Conservation (phyloP, 345 rosid species). For the Passiflora organensis region DNA sequence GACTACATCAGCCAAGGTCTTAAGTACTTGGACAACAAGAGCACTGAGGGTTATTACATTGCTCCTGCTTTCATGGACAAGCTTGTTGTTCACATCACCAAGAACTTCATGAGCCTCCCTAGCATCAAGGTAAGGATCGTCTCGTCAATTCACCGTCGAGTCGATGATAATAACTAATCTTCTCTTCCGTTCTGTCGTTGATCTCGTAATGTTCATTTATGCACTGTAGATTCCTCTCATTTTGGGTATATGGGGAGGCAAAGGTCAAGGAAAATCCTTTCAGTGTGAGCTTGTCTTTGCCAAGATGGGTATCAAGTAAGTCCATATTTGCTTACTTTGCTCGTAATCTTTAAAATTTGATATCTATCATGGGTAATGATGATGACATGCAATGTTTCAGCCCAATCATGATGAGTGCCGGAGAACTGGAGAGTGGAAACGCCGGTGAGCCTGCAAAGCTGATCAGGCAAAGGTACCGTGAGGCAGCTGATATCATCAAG, state of each 20-base stretch:
- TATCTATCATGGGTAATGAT: not conserved
- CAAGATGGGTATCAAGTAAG: slow-evolving; percentile 99
- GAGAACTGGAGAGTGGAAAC: slow-evolving; percentile 98
- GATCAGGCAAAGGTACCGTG: slow-evolving; percentile 98
- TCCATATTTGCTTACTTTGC: not conserved
- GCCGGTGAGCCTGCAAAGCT: slow-evolving; percentile 94
- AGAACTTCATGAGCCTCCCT: slow-evolving; percentile 92
- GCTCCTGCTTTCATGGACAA: slow-evolving; percentile 99
- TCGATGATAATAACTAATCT: too few species aligned
- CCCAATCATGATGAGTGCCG: slow-evolving; percentile 99
- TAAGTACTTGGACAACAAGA: slow-evolving; percentile 65
- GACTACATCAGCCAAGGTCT: slow-evolving; percentile 85
- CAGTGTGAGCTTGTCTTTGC: slow-evolving; percentile 95
- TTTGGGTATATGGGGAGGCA: slow-evolving; percentile 99
- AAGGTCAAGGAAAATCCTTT: slow-evolving; percentile 99
- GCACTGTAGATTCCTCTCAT: slow-evolving; percentile 73
- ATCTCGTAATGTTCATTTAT: too few species aligned
- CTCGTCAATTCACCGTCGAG: too few species aligned
- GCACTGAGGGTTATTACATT: slow-evolving; percentile 85
- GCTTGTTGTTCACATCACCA: slow-evolving; percentile 85
- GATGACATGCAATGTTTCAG: slow-evolving; percentile 28
- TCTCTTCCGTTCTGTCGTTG: too few species aligned
- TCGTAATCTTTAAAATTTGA: not conserved
- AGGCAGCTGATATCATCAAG: slow-evolving; percentile 88
- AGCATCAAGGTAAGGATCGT: slow-evolving; percentile 96